Evolutionary conservation across 2,329 filamentous ascomycete species (phyloP).

Genomic region (Dryadomyces quercus-mongolicae): DNA sequence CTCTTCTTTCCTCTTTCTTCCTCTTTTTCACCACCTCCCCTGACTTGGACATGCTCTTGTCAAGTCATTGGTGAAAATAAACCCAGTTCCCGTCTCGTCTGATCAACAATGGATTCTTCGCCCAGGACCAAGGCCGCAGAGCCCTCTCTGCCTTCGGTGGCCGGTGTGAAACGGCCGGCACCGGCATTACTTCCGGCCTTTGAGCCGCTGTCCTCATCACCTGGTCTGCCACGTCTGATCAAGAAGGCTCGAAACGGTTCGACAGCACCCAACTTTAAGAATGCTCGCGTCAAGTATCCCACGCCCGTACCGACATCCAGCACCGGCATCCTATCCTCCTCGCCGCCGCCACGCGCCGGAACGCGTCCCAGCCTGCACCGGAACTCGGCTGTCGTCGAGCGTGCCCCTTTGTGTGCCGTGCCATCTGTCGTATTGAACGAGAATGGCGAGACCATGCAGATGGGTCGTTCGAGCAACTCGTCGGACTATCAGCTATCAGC

Average conservation of each 20-base stretch:
- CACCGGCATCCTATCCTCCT: constrained; percentile 80
- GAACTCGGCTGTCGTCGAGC: constrained; percentile 58
- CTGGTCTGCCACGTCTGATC: constrained; percentile 52
- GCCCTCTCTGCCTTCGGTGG: constrained; percentile 22
- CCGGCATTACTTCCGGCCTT: constrained; percentile 66
- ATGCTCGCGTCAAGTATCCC: constrained; percentile 61
- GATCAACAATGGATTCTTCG: constrained; percentile 27
- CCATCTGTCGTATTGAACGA: constrained; percentile 71
- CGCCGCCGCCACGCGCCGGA: constrained; percentile 42
- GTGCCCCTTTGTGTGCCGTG: constrained; percentile 70
- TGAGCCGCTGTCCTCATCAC: constrained; percentile 69
- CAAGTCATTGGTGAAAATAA: not conserved
- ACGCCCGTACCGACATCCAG: constrained; percentile 91
- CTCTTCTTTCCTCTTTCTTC: not conserved
- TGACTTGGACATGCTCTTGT: constrained; percentile 7
- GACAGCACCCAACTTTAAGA: constrained; percentile 14
- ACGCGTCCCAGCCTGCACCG: constrained; percentile 42
- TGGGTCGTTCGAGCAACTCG: constrained; percentile 90
- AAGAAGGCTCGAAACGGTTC: constrained; percentile 32
- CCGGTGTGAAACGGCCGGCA: constrained; percentile 47
- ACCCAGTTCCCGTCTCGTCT: not conserved
- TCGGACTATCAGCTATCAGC: constrained; percentile 91
- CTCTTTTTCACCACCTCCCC: not conserved
- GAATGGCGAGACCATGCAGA: constrained; percentile 68
- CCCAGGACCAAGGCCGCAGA: constrained; percentile 19